Evolutionary conservation across 805 yeast genomes (phyloP), one percentile per base, ranked within the genome.

Genomic region (Wickerhamiella australiensis): DNA sequence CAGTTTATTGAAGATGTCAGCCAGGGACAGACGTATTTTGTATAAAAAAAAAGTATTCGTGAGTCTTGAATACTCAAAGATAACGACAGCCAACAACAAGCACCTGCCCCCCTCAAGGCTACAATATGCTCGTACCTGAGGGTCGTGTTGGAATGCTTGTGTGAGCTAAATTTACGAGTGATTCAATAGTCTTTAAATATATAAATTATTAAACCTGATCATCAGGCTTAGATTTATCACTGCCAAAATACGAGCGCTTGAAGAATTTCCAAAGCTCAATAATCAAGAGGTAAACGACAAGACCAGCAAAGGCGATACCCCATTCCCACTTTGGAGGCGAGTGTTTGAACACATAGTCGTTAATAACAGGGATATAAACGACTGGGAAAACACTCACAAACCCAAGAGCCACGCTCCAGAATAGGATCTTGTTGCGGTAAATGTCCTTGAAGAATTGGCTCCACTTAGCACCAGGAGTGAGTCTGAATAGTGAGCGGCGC

Each of bases 351-450:
- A 85, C 94, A 54, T 75, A 73, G 42, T 71, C 67, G 64, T 85
- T 85, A 61, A 85, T 84, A n/a, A 82, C 94, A 5, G 95, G 95
- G 55, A 85, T 85, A 65, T 85, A 85, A 35, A 85, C 77, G 17
- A 84, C 82, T 40, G 94, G 94, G 74, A 85, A 80, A 3, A 82
- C 79, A 2, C 85, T 73, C 12, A 74, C 64, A 53, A 82, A 75
- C 1, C 92, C 95, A 47, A 75, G 68, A 31, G 81, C 61, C 42
- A 85, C 76, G 0, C 94, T 83, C 87, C 88, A 84, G 69, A 85
- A 82, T 59, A 85, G 69, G 55, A 85, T 78, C 64, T 82, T 77
- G 65, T 85, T 85, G 12, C 66, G 65, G 84, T 86, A 83, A 41
- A 85, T 65, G 60, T 80, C 88, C 52, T 64, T 70, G 59, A 75